Percentiles rank a stretch among this genome's conserved stretches.
phyloP scores from a whole-genome alignment of 75 land plant genomes.

The Larix kaempferi region DNA sequence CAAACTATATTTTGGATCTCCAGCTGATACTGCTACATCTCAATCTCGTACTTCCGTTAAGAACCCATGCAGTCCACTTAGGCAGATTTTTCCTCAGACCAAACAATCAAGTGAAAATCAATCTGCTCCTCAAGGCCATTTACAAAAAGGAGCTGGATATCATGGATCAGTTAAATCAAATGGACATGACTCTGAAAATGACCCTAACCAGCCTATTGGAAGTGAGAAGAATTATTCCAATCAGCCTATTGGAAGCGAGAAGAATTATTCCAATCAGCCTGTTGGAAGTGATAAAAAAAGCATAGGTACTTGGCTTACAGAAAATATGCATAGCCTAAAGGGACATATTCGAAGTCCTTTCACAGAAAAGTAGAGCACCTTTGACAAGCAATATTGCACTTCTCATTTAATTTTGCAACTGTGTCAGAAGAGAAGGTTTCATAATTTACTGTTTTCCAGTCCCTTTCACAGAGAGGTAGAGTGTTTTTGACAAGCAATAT shows the following conservation, averaged over 20 bases:
- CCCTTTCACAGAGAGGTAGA: conserved; percentile 1
- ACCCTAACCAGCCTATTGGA: neutral
- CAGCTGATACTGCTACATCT: neutral
- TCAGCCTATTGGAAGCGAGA: neutral
- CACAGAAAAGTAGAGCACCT: neutral
- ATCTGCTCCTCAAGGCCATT: neutral
- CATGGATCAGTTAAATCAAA: neutral
- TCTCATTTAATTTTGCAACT: neutral
- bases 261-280: neutral
- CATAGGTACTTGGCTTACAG: conserved; percentile 8
- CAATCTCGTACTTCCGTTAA: neutral
- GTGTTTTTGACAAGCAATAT: neutral
- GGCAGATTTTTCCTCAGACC: conserved; percentile 3
- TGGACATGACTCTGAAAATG: neutral
- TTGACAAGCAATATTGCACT: neutral
- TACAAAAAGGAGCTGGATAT: conserved; percentile 3
- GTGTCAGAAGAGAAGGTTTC: neutral
- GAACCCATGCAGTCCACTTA: neutral
- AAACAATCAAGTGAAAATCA: conserved; percentile 1
- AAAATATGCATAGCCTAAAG: conserved; percentile 5
- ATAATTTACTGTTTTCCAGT: neutral
- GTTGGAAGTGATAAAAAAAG: conserved; percentile 6
- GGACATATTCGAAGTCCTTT: conserved; percentile 7
- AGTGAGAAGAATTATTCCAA: neutral
- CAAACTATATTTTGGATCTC: conserved; percentile 6